Evolutionary conservation across 768 basidiomycete genomes (phyloP).

Genomic region (Pleurotus ostreatus): DNA sequence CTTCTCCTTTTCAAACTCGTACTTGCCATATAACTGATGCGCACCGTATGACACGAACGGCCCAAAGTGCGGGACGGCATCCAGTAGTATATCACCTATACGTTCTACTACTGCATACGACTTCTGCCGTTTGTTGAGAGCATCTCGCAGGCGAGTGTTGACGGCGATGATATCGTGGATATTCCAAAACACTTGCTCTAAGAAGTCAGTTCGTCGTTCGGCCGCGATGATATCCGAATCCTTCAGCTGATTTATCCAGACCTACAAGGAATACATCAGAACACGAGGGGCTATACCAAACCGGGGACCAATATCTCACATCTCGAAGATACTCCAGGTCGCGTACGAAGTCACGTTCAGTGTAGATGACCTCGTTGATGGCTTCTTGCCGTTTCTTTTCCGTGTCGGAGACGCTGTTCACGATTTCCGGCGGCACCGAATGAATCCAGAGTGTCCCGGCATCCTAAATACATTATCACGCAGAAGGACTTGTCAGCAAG

Average conservation of each 20-base stretch:
- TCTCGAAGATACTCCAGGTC: constrained; percentile 98
- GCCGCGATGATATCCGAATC: constrained; percentile 73
- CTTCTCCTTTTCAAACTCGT: constrained; percentile 99
- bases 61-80: constrained; percentile 79
- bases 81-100: constrained; percentile 88
- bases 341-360: constrained; percentile 95
- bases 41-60: constrained; percentile 96
- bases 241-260: constrained; percentile 86
- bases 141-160: constrained; percentile 88
- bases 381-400: constrained; percentile 98
- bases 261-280: constrained; percentile 33
- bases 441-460: constrained; percentile 91
- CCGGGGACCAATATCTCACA: constrained; percentile 39
- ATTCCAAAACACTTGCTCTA: constrained; percentile 98
- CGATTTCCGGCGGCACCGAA: constrained; percentile 91
- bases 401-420: constrained; percentile 84
- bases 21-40: constrained; percentile 97
- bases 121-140: constrained; percentile 93
- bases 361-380: constrained; percentile 94
- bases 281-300: constrained; percentile 1
- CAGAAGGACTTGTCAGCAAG: not conserved
- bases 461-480: constrained; percentile 21
- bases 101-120: constrained; percentile 88
- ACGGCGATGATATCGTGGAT: constrained; percentile 89
- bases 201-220: constrained; percentile 75